Evolutionary conservation across 305 asterid genomes (phyloP).

Genomic region (Caryopteris hybrid): DNA sequence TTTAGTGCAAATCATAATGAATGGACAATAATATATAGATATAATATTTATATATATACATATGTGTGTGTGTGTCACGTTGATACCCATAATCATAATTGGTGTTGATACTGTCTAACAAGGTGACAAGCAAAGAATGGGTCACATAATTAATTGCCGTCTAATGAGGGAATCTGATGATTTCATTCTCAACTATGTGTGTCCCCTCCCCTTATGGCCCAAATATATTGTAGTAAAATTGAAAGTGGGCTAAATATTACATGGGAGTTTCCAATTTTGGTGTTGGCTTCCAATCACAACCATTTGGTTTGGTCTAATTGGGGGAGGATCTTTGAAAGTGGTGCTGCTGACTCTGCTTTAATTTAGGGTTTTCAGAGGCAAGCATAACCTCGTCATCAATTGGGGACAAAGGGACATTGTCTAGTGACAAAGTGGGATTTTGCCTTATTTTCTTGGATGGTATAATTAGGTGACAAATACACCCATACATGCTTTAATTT

Average conservation of each 20-base stretch:
- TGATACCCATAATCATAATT: slow-evolving; percentile 35
- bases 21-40: too few relatives aligned
- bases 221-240: background rate
- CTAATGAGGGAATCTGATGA: slow-evolving; percentile 73
- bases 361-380: slow-evolving; percentile 6
- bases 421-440: slow-evolving; percentile 34
- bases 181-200: slow-evolving; percentile 44
- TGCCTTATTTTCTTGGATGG: slow-evolving; percentile 26
- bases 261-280: slow-evolving; percentile 45
- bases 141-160: slow-evolving; percentile 41
- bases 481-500: background rate
- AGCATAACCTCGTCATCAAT: slow-evolving; percentile 7
- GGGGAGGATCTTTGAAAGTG: slow-evolving; percentile 25
- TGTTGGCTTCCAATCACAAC: slow-evolving; percentile 17
- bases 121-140: slow-evolving; percentile 42
- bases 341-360: too few relatives aligned
- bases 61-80: too few relatives aligned
- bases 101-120: slow-evolving; percentile 37
- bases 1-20: too few relatives aligned
- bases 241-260: slow-evolving; percentile 24
- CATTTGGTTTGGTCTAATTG: background rate
- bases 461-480: slow-evolving; percentile 20
- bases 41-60: too few relatives aligned
- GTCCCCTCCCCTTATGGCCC: slow-evolving; percentile 8
- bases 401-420: slow-evolving; percentile 33